A percentile compares a stretch with the other conserved stretches of the same genome.
Conservation (phyloP, 805 yeast species). For the Millerozyma miso region DNA sequence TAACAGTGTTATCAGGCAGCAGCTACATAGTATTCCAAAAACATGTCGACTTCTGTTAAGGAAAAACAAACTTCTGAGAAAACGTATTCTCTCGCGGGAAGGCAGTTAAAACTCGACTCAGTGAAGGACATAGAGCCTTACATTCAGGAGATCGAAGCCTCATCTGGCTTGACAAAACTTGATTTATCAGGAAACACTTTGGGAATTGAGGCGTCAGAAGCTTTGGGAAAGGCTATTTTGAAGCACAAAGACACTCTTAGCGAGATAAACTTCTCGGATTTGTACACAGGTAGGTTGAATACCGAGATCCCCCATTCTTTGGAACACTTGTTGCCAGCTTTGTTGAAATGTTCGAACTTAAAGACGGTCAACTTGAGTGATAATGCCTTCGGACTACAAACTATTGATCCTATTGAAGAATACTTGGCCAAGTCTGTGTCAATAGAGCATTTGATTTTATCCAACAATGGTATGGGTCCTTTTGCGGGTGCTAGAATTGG, state of each 20-base stretch:
- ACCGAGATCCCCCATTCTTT: conserved; percentile 90
- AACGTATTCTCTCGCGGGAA: conserved; percentile 60
- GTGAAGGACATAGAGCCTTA: conserved; percentile 70
- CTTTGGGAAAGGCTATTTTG: conserved; percentile 55
- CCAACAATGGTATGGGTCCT: conserved; percentile 98
- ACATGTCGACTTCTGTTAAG: conserved; percentile 15
- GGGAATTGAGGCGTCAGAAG: conserved; percentile 83
- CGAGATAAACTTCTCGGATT: conserved; percentile 82
- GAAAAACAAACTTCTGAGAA: conserved; percentile 40
- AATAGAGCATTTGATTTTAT: conserved; percentile 78
- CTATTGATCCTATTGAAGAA: conserved; percentile 83
- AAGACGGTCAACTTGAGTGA: conserved; percentile 81
- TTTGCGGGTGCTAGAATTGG: conserved; percentile 95
- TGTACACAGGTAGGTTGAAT: conserved; percentile 90
- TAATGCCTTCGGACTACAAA: conserved; percentile 95
- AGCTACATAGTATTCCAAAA: not conserved
- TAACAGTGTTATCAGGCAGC: not conserved
- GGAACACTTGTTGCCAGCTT: conserved; percentile 65
- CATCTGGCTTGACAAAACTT: conserved; percentile 44
- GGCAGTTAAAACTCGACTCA: conserved; percentile 71
- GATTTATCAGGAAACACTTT: conserved; percentile 92
- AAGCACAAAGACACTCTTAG: conserved; percentile 44
- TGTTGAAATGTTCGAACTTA: conserved; percentile 64
- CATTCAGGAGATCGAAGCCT: conserved; percentile 48
- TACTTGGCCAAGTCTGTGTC: conserved; percentile 73